Percentiles rank a stretch among this genome's conserved stretches.
These are phyloP conservation scores for Annona squamosa DNA, from an alignment of 164 flowering plant genomes.

Conservation along the genomic window DNA sequence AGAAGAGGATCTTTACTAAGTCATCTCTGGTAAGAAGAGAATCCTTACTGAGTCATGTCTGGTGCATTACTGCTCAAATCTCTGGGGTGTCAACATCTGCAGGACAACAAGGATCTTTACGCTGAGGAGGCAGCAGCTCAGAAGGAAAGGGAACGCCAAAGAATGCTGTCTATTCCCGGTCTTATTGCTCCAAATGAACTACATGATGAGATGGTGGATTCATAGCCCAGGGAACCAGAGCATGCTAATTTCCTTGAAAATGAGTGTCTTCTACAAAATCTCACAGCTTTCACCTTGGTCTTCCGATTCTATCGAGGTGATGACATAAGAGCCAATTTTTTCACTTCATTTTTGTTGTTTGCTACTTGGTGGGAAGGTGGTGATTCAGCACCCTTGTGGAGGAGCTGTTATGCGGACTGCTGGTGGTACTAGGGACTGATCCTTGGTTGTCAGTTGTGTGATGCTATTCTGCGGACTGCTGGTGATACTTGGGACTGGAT, in stretches of 20 bases:
- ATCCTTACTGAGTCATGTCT: too few species aligned
- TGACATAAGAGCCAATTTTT: slow-evolving; percentile 5
- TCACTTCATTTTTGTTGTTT: slow-evolving; percentile 2
- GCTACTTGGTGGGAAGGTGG: slow-evolving; percentile 9
- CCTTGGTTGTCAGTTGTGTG: slow-evolving; percentile 21
- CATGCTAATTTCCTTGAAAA: slow-evolving; percentile 2
- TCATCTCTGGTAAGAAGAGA: too few species aligned
- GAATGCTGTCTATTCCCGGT: slow-evolving; percentile 90
- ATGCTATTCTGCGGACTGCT: slow-evolving; percentile 15
- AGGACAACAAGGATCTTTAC: slow-evolving; percentile 97
- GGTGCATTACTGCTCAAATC: too few species aligned
- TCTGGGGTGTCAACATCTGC: slow-evolving; percentile 15
- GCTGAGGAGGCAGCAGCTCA: slow-evolving; percentile 98
- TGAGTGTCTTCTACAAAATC: background rate
- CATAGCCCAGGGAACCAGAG: slow-evolving; percentile 21
- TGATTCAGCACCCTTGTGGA: slow-evolving; percentile 5
- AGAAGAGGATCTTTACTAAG: too few species aligned
- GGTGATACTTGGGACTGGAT: slow-evolving; percentile 27
- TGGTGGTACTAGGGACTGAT: slow-evolving; percentile 27
- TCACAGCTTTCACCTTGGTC: slow-evolving; percentile 6
- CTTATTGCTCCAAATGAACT: slow-evolving; percentile 92
- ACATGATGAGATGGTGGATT: slow-evolving; percentile 95
- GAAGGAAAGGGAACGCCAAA: slow-evolving; percentile 77
- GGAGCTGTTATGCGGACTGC: slow-evolving; percentile 22
- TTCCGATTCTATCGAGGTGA: slow-evolving; percentile 16